Evolutionary conservation across 2,329 filamentous ascomycete genomes (phyloP), one percentile per base, ranked within the genome.

Genomic region (Apiospora koreana): DNA sequence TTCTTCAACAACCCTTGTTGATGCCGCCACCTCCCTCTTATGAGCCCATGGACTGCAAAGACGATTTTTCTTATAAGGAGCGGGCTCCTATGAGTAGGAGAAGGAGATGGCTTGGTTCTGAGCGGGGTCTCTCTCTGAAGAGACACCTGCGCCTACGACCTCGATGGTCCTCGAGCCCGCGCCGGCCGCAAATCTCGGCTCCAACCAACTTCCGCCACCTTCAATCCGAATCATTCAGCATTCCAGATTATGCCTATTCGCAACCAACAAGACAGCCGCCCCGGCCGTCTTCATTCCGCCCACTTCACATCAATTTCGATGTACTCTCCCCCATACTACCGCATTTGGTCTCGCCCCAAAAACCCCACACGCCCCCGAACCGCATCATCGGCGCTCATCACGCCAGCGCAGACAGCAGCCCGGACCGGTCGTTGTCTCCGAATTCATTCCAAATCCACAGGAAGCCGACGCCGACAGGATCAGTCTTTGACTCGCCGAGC

Each of bases 201-300:
- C 89, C 89, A 3, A 85, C 85, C 65, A 83, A 91, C 77, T 91
- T 91, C 75, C 86, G 86, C 65, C 89, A 91, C 80, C 74, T 91
- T 66, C 80, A 86, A 69, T 86, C 80, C 67, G 74, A 79, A 64
- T 77, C 77, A 16, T 77, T 79, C 65, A 75, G 74, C 46, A 78
- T 76, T 69, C 78, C 75, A 46, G 75, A 72, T 43, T 71, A 74
- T 23, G 67, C 65, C 70, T 69, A 72, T 71, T 70, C 74, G 68
- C 74, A 78, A 74, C 69, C 72, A 64, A 76, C 72, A 58, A 76
- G 76, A 69, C 67, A 69, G 38, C 76, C 74, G 45, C 77, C 78
- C 6, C 80, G 79, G 7, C 72, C 76, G 8, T 82, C 83, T 14
- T 89, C 64, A 7, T 45, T 89, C 73, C 84, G 84, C 48, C 88